Percentiles rank a stretch among this genome's conserved stretches.
phyloP scores from a whole-genome alignment of 768 basidiomycete species.

The Cystobasidium ongulense region DNA sequence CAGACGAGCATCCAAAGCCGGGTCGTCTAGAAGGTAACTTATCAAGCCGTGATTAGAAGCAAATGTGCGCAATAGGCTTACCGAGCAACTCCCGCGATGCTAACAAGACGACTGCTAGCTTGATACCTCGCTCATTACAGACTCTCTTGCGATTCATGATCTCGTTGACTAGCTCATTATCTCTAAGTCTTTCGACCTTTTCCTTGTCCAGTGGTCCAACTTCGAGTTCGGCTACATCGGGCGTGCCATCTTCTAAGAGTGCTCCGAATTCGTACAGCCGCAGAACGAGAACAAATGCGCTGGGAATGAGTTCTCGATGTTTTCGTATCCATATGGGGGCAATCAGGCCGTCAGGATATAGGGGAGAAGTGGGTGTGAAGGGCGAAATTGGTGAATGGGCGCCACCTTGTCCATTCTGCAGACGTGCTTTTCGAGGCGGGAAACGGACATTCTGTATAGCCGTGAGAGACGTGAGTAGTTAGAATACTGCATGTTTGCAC shows the following conservation, averaged over 20 bases:
- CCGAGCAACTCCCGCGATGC: conserved; percentile 81
- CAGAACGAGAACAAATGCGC: conserved; percentile 85
- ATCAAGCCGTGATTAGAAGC: too few species aligned
- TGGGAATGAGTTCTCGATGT: conserved; percentile 80
- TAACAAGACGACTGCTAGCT: conserved; percentile 86
- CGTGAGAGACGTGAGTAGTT: not conserved
- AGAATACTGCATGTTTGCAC: not conserved
- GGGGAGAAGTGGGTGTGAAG: conserved; percentile 72
- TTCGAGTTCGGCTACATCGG: conserved; percentile 51
- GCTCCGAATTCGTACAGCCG: conserved; percentile 61
- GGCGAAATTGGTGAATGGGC: conserved; percentile 88
- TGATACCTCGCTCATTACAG: conserved; percentile 76
- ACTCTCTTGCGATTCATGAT: conserved; percentile 69
- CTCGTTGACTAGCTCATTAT: conserved; percentile 69
- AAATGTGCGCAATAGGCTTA: conserved; percentile 46
- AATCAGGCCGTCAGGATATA: conserved; percentile 89
- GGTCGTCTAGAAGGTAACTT: conserved; percentile 57
- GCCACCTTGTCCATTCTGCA: conserved; percentile 49
- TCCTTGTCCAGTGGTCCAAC: conserved; percentile 44
- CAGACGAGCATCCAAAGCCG: conserved; percentile 68
- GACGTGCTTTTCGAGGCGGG: conserved; percentile 69
- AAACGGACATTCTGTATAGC: conserved; percentile 60
- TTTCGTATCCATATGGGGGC: conserved; percentile 98
- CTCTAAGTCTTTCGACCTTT: conserved; percentile 62
- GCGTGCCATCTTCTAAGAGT: conserved; percentile 51